Percentiles rank a stretch among this genome's conserved stretches.
These are phyloP conservation scores for Rhynchosporium secalis DNA, from an alignment of 2,329 filamentous ascomycete genomes.

Conservation along the genomic window DNA sequence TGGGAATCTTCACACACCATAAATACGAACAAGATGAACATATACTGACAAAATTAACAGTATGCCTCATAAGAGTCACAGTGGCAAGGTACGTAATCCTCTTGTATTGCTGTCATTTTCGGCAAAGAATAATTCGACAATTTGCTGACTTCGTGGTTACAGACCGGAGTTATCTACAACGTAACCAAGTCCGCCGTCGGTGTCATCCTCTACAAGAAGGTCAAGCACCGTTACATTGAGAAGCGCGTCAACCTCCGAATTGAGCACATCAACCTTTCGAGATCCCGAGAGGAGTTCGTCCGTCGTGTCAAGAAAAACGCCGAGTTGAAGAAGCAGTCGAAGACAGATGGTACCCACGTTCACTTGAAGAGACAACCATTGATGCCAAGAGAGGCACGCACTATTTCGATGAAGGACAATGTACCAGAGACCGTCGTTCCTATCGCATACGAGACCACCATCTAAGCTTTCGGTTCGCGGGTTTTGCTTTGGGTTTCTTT, in stretches of 20 bases:
- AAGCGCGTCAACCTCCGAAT: constrained; percentile 99
- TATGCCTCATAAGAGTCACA: no score
- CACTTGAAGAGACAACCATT: constrained; percentile 90
- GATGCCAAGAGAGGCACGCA: constrained; percentile 77
- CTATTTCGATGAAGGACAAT: constrained; percentile 78
- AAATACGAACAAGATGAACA: no score
- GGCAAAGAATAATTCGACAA: no score
- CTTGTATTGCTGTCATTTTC: no score
- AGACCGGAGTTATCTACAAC: constrained; percentile 98
- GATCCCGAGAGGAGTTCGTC: constrained; percentile 96
- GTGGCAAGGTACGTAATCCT: no score
- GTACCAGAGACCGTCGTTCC: constrained; percentile 88
- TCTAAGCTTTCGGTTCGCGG: constrained; percentile 56
- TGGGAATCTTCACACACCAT: background rate
- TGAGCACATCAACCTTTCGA: constrained; percentile 93
- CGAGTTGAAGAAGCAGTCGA: constrained; percentile 87
- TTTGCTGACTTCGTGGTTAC: constrained; percentile 27
- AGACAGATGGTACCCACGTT: constrained; percentile 82
- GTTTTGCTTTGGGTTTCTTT: constrained; percentile 39
- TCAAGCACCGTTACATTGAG: constrained; percentile 99
- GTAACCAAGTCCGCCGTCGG: constrained; percentile 97
- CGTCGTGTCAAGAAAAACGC: constrained; percentile 96
- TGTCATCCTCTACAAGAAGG: constrained; percentile 99
- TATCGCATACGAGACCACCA: constrained; percentile 96
- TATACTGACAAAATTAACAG: no score